phyloP scores from a whole-genome alignment of 2,329 filamentous ascomycete species.

The Stromatinia cepivora region DNA sequence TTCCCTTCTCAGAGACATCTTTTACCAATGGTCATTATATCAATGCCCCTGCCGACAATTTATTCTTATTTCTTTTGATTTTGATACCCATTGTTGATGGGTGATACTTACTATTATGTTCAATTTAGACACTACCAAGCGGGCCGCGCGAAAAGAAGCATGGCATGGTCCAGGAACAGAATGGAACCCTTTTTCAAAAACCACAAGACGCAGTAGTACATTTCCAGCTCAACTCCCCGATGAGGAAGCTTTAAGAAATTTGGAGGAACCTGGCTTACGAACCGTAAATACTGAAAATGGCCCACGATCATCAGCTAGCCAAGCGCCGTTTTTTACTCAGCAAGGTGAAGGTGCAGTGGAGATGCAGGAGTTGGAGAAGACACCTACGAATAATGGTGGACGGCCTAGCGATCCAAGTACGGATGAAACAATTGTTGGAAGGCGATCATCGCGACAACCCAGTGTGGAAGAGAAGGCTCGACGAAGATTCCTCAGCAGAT shows the following conservation, averaged over 20 bases:
- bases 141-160: slow-evolving; percentile 39
- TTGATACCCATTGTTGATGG: not conserved
- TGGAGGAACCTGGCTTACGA: slow-evolving; percentile 24
- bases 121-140: slow-evolving; percentile 34
- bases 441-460: slow-evolving; percentile 23
- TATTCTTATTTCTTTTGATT: not conserved
- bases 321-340: slow-evolving; percentile 15
- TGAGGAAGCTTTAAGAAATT: slow-evolving; percentile 20
- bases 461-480: slow-evolving; percentile 32
- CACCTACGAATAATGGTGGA: slow-evolving; percentile 7
- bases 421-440: slow-evolving; percentile 26
- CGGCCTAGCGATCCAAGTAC: slow-evolving; percentile 30
- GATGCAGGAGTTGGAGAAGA: slow-evolving; percentile 25
- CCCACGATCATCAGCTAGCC: slow-evolving; percentile 20
- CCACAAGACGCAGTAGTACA: slow-evolving; percentile 28
- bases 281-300: slow-evolving; percentile 32
- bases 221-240: slow-evolving; percentile 19
- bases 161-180: slow-evolving; percentile 35
- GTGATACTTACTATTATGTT: slow-evolving; percentile 27
- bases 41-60: not conserved
- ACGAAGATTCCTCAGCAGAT: slow-evolving; percentile 28
- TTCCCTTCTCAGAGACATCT: not conserved
- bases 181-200: slow-evolving; percentile 39
- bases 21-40: not conserved
- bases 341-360: slow-evolving; percentile 21